Evolutionary conservation across 106 monocot genomes (phyloP).

Genomic region (Amphibolis antarctica): DNA sequence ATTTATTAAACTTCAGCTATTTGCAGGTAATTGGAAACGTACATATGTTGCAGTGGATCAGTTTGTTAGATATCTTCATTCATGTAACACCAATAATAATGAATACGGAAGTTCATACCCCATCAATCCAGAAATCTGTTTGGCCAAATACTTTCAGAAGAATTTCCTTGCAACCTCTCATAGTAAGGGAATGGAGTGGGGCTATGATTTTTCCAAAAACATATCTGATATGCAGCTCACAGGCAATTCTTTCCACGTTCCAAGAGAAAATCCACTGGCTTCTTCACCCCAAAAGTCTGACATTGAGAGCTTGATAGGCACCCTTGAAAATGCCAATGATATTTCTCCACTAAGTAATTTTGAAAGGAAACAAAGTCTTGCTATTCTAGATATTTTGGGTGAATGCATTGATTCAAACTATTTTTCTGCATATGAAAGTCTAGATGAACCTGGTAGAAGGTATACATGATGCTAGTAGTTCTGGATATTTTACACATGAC

Average conservation of each 20-base stretch:
- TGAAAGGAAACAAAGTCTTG: constrained; percentile 48
- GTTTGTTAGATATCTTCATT: constrained; percentile 44
- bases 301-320: constrained; percentile 21
- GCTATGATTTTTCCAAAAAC: constrained; percentile 21
- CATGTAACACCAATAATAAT: constrained; percentile 15
- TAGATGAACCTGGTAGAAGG: constrained; percentile 88
- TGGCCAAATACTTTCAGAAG: constrained; percentile 44
- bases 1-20: constrained; percentile 6
- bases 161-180: background rate
- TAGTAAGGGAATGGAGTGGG: constrained; percentile 50
- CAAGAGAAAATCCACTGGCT: constrained; percentile 13
- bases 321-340: constrained; percentile 19
- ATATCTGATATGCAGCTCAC: constrained; percentile 16
- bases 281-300: constrained; percentile 36
- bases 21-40: constrained; percentile 79
- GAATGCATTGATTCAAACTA: constrained; percentile 35
- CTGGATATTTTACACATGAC: no score
- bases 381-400: constrained; percentile 60
- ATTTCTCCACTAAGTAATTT: constrained; percentile 24
- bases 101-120: constrained; percentile 7
- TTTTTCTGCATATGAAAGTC: constrained; percentile 65
- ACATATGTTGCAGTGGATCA: constrained; percentile 49
- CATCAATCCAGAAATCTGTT: constrained; percentile 39
- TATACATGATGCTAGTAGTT: no score
- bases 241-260: constrained; percentile 17